These are phyloP conservation scores for Bruguiera gymnorhiza DNA, from an alignment of 345 rosid species.

Conservation along the genomic window DNA sequence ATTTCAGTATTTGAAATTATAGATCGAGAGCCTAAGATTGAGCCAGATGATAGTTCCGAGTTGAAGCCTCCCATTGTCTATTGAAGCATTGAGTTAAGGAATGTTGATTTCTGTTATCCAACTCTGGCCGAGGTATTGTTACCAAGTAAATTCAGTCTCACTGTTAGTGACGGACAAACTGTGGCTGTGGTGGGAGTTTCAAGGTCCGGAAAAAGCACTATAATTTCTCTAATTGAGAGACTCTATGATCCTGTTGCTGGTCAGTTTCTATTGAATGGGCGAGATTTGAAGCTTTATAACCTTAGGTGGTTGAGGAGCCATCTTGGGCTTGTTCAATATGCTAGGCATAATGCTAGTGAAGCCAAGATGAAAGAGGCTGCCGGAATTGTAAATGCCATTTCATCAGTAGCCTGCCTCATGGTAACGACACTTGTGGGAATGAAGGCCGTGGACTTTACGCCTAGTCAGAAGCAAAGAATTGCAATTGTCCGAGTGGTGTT, in stretches of 20 bases:
- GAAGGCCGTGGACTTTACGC: conserved; percentile 95
- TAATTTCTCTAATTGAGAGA: conserved; percentile 88
- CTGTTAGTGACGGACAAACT: conserved; percentile 93
- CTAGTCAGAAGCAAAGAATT: conserved; percentile 95
- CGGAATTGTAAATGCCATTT: conserved; percentile 92
- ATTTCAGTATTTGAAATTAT: conserved; percentile 94
- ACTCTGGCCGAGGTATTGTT: conserved; percentile 83
- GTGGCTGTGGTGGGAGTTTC: conserved; percentile 97
- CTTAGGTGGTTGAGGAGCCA: conserved; percentile 92
- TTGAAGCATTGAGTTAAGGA: conserved; percentile 95
- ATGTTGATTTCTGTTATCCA: conserved; percentile 95
- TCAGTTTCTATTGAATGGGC: conserved; percentile 85
- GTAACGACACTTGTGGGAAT: conserved; percentile 92
- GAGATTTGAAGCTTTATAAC: conserved; percentile 84
- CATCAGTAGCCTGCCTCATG: conserved; percentile 89
- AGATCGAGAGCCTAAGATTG: conserved; percentile 87
- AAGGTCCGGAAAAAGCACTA: conserved; percentile 98
- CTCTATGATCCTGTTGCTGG: conserved; percentile 98
- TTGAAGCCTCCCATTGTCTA: conserved; percentile 89
- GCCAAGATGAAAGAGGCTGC: conserved; percentile 97
- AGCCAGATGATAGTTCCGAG: conserved; percentile 89
- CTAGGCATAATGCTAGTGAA: conserved; percentile 96
- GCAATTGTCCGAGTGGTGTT: conserved; percentile 47
- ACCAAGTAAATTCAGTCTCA: conserved; percentile 94
- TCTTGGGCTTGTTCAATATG: conserved; percentile 93